Evolutionary conservation across 2,329 filamentous ascomycete genomes (phyloP).

Genomic region (Claviceps arundinis): DNA sequence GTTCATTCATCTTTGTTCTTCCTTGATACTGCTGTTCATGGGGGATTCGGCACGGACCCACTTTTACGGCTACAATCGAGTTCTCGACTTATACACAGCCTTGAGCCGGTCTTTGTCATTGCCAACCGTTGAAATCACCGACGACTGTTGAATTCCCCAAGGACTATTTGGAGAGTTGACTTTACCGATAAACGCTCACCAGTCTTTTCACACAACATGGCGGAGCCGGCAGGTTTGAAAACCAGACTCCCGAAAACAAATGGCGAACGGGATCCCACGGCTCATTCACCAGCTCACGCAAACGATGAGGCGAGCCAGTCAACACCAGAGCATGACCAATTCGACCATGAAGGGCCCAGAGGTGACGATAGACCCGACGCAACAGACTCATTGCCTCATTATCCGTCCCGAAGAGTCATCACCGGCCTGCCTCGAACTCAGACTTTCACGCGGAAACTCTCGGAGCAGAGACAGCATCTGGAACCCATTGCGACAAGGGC

Average conservation of each 20-base stretch:
- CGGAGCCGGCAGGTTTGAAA: constrained; percentile 16
- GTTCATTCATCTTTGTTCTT: not conserved
- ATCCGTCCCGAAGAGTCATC: constrained; percentile 45
- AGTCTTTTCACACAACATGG: constrained; percentile 15
- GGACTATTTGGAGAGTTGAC: too few species aligned
- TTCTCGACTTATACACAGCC: not conserved
- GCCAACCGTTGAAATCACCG: too few species aligned
- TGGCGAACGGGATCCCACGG: constrained; percentile 15
- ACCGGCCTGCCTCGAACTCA: constrained; percentile 63
- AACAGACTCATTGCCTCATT: not conserved
- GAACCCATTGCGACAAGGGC: constrained; percentile 49
- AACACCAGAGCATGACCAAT: constrained; percentile 4
- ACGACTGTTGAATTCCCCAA: too few species aligned
- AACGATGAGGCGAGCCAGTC: constrained; percentile 6
- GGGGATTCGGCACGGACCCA: constrained; percentile 1
- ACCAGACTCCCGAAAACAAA: constrained; percentile 16
- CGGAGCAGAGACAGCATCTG: constrained; percentile 63
- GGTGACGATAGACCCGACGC: not conserved
- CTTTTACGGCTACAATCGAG: constrained; percentile 2
- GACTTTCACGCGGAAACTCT: constrained; percentile 73
- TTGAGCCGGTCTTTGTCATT: too few species aligned
- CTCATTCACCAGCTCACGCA: constrained; percentile 16
- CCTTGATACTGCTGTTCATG: not conserved
- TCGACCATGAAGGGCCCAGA: not conserved
- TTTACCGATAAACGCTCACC: not conserved